Evolutionary conservation across 495 filamentous ascomycete species (phyloP).

Genomic region (Acidomyces sp.): DNA sequence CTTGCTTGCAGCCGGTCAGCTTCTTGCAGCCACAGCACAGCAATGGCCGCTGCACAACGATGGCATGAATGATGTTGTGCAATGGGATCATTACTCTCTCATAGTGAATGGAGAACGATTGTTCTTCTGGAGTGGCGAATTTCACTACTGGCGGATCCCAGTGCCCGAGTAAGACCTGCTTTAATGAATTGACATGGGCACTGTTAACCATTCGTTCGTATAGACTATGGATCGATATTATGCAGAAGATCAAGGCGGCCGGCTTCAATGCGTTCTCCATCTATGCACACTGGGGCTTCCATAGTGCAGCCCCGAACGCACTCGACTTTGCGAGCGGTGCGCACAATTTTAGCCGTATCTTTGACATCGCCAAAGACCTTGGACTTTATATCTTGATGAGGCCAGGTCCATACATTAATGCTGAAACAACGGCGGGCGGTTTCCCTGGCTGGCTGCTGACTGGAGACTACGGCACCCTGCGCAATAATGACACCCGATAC

Average conservation of each 20-base stretch:
- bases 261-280: conserved; percentile 21
- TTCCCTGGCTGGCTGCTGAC: conserved; percentile 50
- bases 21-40: conserved; percentile 4
- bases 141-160: conserved; percentile 20
- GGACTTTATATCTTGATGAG: conserved; percentile 32
- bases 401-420: conserved; percentile 35
- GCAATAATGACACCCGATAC: conserved; percentile 44
- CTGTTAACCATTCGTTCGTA: not conserved
- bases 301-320: conserved; percentile 2
- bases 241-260: conserved; percentile 20
- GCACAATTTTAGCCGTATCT: conserved; percentile 10
- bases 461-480: conserved; percentile 44
- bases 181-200: too few relatives aligned
- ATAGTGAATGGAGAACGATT: conserved; percentile 16
- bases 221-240: conserved; percentile 15
- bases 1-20: not conserved
- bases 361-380: conserved; percentile 14
- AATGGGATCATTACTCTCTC: conserved; percentile 17
- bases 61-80: conserved; percentile 8
- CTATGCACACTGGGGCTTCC: conserved; percentile 16
- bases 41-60: conserved; percentile 15
- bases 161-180: conserved; percentile 19
- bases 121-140: conserved; percentile 17
- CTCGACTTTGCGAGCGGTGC: conserved; percentile 12
- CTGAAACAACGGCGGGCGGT: conserved; percentile 44